Evolutionary conservation across 768 basidiomycete species (phyloP), one percentile per base, ranked within the genome.

Genomic region (Auricularia sp.): DNA sequence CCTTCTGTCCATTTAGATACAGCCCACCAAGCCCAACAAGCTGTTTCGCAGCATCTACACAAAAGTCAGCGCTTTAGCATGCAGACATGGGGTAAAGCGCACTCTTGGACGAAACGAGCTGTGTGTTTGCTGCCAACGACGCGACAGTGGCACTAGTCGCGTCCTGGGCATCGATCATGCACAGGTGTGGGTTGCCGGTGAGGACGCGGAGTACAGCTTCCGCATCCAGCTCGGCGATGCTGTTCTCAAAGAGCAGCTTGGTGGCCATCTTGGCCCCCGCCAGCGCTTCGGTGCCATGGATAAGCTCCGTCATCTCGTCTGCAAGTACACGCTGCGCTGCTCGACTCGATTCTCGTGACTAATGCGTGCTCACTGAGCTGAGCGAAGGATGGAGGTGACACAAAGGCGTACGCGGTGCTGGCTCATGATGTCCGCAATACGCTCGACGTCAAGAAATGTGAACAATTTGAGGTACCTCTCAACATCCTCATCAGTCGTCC

Each of bases 401-500:
- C 3, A 61, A 1, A n/a, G 59, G 64, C 71, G 65, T 67, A 90
- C 90, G 62, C 71, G 69, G 72, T 97, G 95, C 2, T 77, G 73
- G 10, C 75, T 69, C 72, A 94, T 76, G 4, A 88, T 71, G 1
- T 78, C 75, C 1, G 81, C 74, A 56, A 97, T 86, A 65, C 83
- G 74, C 16, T 81, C 74, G 13, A 82, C 69, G 0, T 88, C 77
- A 36, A 95, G 76, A 51, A 97, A 79, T 2, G 94, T 95, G 69
- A 98, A 91, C 68, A 94, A 76, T 68, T 84, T 88, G 35, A 98
- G 79, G 71, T 92, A 91, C 68, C 80, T 83, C 64, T 83, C 85
- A 3, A 94, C 88, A 70, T 94, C 92, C 13, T 81, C 82, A 69
- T 98, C 95, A 0, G 86, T 74, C 7, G 87, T 85, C 69, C 88